phyloP scores from a whole-genome alignment of 345 rosid genomes.

The Anacardium occidentale region DNA sequence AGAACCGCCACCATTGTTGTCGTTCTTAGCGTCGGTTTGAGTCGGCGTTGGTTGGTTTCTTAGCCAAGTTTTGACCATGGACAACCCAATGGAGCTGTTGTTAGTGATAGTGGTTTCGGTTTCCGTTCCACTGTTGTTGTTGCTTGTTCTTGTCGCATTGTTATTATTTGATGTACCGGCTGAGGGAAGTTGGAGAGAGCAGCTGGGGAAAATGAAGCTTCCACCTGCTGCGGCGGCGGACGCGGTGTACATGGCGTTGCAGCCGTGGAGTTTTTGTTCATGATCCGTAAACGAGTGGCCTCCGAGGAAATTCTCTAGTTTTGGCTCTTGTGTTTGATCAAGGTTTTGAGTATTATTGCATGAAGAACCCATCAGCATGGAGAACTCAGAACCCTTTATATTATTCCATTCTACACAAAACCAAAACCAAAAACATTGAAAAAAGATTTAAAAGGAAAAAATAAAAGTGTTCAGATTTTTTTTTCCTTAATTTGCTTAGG shows the following conservation, averaged over 20 bases:
- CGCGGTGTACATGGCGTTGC: constrained; percentile 30
- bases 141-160: constrained; percentile 12
- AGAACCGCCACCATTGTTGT: constrained; percentile 21
- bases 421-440: constrained; percentile 8
- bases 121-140: constrained; percentile 9
- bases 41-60: constrained; percentile 51
- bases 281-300: constrained; percentile 42
- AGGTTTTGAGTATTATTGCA: constrained; percentile 30
- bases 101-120: constrained; percentile 10
- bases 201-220: constrained; percentile 37
- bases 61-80: constrained; percentile 85
- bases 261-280: constrained; percentile 36
- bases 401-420: constrained; percentile 56
- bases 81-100: constrained; percentile 52
- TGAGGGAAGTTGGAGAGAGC: constrained; percentile 35
- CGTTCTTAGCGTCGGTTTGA: constrained; percentile 29
- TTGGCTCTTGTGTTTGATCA: constrained; percentile 45
- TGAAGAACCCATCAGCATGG: constrained; percentile 34
- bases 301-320: constrained; percentile 81
- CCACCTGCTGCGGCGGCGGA: background rate
- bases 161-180: constrained; percentile 8
- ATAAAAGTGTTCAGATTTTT: no score
- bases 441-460: background rate
- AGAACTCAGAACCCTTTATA: constrained; percentile 36
- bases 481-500: constrained; percentile 12